A percentile compares a stretch with the other conserved stretches of the same genome.
phyloP scores from a whole-genome alignment of 2,329 filamentous ascomycete genomes.

The Aschersonia sp. region DNA sequence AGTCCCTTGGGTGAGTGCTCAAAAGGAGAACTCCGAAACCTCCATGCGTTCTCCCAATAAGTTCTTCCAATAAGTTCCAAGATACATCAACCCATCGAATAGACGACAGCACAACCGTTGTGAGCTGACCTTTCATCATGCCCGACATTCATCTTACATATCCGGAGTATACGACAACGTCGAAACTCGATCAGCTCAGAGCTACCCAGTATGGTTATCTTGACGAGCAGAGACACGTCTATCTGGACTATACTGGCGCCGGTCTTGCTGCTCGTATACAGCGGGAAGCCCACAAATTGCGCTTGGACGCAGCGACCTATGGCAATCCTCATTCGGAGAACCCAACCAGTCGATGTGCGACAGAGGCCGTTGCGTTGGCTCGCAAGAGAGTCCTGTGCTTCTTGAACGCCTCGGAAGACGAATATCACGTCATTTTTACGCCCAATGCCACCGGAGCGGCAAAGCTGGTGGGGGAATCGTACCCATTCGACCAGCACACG shows the following conservation, averaged over 20 bases:
- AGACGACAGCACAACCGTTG: background rate
- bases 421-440: conserved; percentile 26
- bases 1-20: too few relatives aligned
- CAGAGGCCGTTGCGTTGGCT: conserved; percentile 16
- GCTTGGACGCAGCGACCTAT: conserved; percentile 14
- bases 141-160: background rate
- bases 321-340: conserved; percentile 26
- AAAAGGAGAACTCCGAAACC: too few relatives aligned
- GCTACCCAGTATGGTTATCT: conserved; percentile 1
- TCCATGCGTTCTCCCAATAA: too few relatives aligned
- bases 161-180: background rate
- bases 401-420: conserved; percentile 19
- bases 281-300: conserved; percentile 14
- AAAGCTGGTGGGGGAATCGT: conserved; percentile 23
- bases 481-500: conserved; percentile 14
- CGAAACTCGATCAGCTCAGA: background rate
- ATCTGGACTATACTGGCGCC: conserved; percentile 26
- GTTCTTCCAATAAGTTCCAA: too few relatives aligned
- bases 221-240: conserved; percentile 17
- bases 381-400: conserved; percentile 16
- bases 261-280: conserved; percentile 20
- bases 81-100: background rate
- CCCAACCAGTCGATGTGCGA: conserved; percentile 20
- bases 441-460: conserved; percentile 24
- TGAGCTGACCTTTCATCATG: background rate